phyloP scores from a whole-genome alignment of 805 yeast species.

The Candida nonsorbophila region DNA sequence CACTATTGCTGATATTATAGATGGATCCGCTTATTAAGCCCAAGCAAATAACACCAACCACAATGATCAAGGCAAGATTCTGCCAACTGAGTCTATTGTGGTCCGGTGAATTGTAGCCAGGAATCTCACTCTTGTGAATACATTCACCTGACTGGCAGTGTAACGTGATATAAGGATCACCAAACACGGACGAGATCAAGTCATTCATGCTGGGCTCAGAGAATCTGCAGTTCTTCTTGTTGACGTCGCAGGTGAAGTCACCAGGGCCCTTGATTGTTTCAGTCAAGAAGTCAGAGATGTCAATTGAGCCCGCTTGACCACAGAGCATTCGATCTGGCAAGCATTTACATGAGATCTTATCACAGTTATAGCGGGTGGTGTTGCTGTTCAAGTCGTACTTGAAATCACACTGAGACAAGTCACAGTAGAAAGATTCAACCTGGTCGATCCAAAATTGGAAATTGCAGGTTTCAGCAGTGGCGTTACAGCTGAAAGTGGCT shows the following conservation, averaged over 20 bases:
- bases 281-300: conserved; percentile 85
- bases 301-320: conserved; percentile 91
- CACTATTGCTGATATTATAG: conserved; percentile 53
- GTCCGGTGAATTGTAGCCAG: conserved; percentile 76
- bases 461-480: conserved; percentile 59
- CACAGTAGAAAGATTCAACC: conserved; percentile 87
- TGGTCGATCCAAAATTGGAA: conserved; percentile 97
- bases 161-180: conserved; percentile 86
- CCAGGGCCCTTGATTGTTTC: conserved; percentile 94
- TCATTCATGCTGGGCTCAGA: conserved; percentile 97
- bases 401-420: conserved; percentile 66
- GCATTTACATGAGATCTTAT: conserved; percentile 78
- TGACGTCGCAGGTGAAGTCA: conserved; percentile 74
- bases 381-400: conserved; percentile 58
- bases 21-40: conserved; percentile 38
- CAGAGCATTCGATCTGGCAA: conserved; percentile 90
- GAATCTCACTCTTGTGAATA: conserved; percentile 85
- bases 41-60: conserved; percentile 38
- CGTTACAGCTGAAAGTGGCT: conserved; percentile 86
- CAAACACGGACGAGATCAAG: conserved; percentile 82
- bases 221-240: conserved; percentile 60
- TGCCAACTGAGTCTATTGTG: conserved; percentile 38
- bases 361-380: conserved; percentile 73
- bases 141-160: conserved; percentile 87
- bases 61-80: conserved; percentile 42